A percentile compares a stretch with the other conserved stretches of the same genome.
Evolutionary conservation across 495 filamentous ascomycete genomes (phyloP).

Genomic region (Penicillium argentinense): DNA sequence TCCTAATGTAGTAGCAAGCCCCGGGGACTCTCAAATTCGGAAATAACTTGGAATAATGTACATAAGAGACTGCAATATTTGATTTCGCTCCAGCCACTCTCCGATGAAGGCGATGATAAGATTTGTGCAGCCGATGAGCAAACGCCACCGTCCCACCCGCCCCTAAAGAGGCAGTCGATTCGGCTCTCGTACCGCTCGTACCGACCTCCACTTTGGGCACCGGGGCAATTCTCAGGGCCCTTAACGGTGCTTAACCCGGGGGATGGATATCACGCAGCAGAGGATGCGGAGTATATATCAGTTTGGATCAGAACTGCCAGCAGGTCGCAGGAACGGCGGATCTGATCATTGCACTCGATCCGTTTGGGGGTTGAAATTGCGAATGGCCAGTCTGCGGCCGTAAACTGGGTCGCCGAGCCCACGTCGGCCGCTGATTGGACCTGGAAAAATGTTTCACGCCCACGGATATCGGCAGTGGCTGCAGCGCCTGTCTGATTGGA

Average conservation of each 20-base stretch:
- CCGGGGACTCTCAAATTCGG: too few relatives aligned
- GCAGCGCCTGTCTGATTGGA: slow-evolving; percentile 3
- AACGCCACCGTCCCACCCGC: neutral
- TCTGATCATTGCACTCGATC: too few relatives aligned
- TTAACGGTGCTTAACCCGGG: too few relatives aligned
- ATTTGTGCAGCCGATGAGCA: neutral
- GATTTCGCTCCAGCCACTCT: too few relatives aligned
- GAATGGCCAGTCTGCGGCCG: too few relatives aligned
- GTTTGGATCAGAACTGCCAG: too few relatives aligned
- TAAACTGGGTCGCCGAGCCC: neutral
- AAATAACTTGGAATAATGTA: too few relatives aligned
- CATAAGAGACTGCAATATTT: too few relatives aligned
- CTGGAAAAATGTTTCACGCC: neutral
- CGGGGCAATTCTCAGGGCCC: neutral
- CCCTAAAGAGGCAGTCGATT: neutral
- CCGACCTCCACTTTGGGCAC: neutral
- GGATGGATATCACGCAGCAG: too few relatives aligned
- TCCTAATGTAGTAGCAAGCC: too few relatives aligned
- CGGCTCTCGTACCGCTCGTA: slow-evolving; percentile 10
- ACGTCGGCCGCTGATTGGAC: neutral
- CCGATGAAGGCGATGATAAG: neutral
- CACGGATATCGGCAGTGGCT: neutral
- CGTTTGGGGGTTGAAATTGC: too few relatives aligned
- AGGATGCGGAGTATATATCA: too few relatives aligned
- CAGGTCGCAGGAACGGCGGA: neutral